Percentiles rank a stretch among this genome's conserved stretches.
phyloP scores from a whole-genome alignment of 139 green algal genomes.

The Microglena sp. region DNA sequence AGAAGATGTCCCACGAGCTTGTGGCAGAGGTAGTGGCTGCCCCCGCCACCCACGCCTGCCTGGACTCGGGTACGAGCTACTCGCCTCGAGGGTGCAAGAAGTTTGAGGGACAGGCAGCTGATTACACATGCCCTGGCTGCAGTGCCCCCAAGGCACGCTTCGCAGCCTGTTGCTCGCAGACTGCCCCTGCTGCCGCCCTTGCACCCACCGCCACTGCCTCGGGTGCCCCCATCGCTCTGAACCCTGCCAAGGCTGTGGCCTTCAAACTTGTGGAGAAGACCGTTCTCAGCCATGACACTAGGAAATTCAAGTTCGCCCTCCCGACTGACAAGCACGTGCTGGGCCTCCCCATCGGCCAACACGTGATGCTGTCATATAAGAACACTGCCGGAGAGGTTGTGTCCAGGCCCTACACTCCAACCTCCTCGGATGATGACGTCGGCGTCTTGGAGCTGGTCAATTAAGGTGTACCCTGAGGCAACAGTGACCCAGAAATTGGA shows the following conservation, averaged over 20 bases:
- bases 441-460: conserved; percentile 93
- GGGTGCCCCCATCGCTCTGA: conserved; percentile 8
- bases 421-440: conserved; percentile 63
- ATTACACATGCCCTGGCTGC: conserved; percentile 5
- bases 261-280: conserved; percentile 73
- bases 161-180: too few species aligned
- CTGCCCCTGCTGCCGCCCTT: background rate
- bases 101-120: conserved; percentile 7
- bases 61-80: conserved; percentile 11
- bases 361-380: conserved; percentile 88
- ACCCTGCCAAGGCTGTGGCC: conserved; percentile 32
- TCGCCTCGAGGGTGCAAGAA: background rate
- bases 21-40: background rate
- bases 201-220: background rate
- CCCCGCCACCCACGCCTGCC: conserved; percentile 5
- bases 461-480: conserved; percentile 60
- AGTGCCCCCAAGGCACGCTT: conserved; percentile 1
- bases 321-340: conserved; percentile 74
- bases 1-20: conserved; percentile 13
- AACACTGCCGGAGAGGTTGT: conserved; percentile 82
- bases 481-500: conserved; percentile 58
- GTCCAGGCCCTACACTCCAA: conserved; percentile 93
- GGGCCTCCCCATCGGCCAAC: conserved; percentile 85
- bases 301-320: conserved; percentile 88
- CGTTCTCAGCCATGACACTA: conserved; percentile 72